A percentile compares a stretch with the other conserved stretches of the same genome.
These are phyloP conservation scores for Micromonas pusilla DNA, from an alignment of 139 green algal genomes.

Conservation along the genomic window DNA sequence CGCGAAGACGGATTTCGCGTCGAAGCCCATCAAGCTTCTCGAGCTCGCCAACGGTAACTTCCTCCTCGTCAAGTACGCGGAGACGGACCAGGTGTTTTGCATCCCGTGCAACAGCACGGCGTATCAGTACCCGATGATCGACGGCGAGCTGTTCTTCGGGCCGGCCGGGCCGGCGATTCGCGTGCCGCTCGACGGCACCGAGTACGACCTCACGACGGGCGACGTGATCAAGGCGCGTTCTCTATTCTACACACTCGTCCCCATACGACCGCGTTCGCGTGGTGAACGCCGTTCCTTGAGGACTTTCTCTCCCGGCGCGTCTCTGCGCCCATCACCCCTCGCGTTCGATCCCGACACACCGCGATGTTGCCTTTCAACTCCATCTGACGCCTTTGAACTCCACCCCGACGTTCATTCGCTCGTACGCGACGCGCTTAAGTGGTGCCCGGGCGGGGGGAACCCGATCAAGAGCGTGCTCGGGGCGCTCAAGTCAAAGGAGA, in stretches of 20 bases:
- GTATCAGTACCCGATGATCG: slow-evolving; percentile 51
- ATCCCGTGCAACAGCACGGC: slow-evolving; percentile 57
- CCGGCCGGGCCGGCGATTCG: slow-evolving; percentile 47
- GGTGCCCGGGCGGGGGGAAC: not conserved
- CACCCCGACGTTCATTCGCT: too few species aligned
- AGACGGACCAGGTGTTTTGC: slow-evolving; percentile 43
- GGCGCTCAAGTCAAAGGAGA: not conserved
- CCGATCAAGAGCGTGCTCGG: not conserved
- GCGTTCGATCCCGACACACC: too few species aligned
- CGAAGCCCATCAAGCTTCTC: slow-evolving; percentile 43
- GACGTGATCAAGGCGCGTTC: slow-evolving; percentile 48
- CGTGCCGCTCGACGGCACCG: slow-evolving; percentile 58
- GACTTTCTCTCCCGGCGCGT: too few species aligned
- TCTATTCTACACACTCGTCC: too few species aligned
- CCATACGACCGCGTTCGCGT: too few species aligned
- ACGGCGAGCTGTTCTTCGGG: slow-evolving; percentile 43
- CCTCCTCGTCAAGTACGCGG: slow-evolving; percentile 35
- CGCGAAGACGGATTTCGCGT: not conserved
- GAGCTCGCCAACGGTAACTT: slow-evolving; percentile 40
- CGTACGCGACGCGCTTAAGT: too few species aligned
- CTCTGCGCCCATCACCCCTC: too few species aligned
- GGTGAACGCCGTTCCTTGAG: too few species aligned
- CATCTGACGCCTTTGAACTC: too few species aligned
- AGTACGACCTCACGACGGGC: slow-evolving; percentile 61
- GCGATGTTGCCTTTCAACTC: too few species aligned